Conservation (phyloP, 768 basidiomycete species). For the Boletus tomentosulus region DNA sequence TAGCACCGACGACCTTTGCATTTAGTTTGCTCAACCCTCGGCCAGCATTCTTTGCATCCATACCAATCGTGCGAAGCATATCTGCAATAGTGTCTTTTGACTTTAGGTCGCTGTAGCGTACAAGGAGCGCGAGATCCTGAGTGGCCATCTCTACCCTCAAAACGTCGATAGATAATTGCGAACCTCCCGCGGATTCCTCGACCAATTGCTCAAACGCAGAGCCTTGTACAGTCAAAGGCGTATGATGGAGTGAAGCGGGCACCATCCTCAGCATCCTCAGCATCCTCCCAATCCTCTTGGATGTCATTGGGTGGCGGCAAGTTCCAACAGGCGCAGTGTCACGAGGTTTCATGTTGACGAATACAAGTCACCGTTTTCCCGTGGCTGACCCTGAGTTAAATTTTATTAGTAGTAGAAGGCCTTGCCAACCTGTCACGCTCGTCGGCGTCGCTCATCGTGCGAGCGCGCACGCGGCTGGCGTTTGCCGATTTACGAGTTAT, state of each 20-base stretch:
- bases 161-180: constrained; percentile 60
- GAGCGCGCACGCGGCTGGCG: too few relatives aligned
- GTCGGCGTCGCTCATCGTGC: too few relatives aligned
- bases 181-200: constrained; percentile 54
- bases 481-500: too few relatives aligned
- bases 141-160: constrained; percentile 79
- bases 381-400: too few relatives aligned
- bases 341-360: background rate
- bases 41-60: constrained; percentile 57
- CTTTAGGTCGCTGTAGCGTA: constrained; percentile 58
- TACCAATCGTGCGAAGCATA: constrained; percentile 49
- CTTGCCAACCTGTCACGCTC: too few relatives aligned
- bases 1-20: constrained; percentile 66
- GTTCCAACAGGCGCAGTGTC: background rate
- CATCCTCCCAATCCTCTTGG: constrained; percentile 35
- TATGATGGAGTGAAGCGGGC: constrained; percentile 36
- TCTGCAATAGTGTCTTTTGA: constrained; percentile 55
- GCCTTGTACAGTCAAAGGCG: constrained; percentile 49
- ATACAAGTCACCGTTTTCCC: constrained; percentile 6
- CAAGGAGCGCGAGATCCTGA: constrained; percentile 57
- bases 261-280: constrained; percentile 22
- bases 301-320: constrained; percentile 1
- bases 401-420: too few relatives aligned
- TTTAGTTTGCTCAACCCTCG: constrained; percentile 58
- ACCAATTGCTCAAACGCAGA: constrained; percentile 60